phyloP scores from a whole-genome alignment of 1,284 basidiomycete genomes.

The Cutaneotrichosporon sp. region DNA sequence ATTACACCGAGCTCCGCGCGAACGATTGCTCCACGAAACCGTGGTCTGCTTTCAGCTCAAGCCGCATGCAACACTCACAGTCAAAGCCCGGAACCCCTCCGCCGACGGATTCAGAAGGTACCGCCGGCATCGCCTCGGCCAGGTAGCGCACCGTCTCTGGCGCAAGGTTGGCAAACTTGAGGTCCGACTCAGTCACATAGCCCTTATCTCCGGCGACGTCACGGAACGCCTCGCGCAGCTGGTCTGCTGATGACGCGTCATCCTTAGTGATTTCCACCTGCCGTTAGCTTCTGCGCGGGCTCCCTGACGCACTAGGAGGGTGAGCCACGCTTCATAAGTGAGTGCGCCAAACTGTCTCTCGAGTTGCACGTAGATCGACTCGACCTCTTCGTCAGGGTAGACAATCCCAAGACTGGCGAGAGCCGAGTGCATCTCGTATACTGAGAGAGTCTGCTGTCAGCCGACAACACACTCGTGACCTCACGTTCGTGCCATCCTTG shows the following conservation, averaged over 20 bases:
- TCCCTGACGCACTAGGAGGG: constrained; percentile 67
- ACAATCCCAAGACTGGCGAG: constrained; percentile 91
- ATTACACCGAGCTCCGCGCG: constrained; percentile 14
- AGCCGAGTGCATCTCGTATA: constrained; percentile 85
- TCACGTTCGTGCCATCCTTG: constrained; percentile 74
- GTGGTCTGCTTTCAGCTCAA: constrained; percentile 25
- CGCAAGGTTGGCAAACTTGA: constrained; percentile 80
- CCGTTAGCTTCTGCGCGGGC: constrained; percentile 42
- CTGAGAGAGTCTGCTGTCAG: constrained; percentile 58
- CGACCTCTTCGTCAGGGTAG: constrained; percentile 84
- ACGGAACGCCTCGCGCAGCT: constrained; percentile 88
- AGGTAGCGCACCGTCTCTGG: constrained; percentile 75
- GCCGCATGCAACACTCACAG: constrained; percentile 29
- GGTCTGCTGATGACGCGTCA: constrained; percentile 83
- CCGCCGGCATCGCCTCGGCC: constrained; percentile 43
- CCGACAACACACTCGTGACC: background rate
- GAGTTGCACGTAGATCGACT: constrained; percentile 76
- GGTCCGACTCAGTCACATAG: constrained; percentile 88
- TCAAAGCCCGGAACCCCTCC: constrained; percentile 27
- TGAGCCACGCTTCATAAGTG: constrained; percentile 91
- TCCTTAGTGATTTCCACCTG: constrained; percentile 91
- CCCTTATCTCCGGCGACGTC: constrained; percentile 81
- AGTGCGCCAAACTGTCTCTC: constrained; percentile 78
- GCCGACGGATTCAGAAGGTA: constrained; percentile 7
- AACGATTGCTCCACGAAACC: constrained; percentile 41